These are phyloP conservation scores for Allomyces macrogynus DNA, from an alignment of 192 early-diverging fungal genomes.

Conservation along the genomic window DNA sequence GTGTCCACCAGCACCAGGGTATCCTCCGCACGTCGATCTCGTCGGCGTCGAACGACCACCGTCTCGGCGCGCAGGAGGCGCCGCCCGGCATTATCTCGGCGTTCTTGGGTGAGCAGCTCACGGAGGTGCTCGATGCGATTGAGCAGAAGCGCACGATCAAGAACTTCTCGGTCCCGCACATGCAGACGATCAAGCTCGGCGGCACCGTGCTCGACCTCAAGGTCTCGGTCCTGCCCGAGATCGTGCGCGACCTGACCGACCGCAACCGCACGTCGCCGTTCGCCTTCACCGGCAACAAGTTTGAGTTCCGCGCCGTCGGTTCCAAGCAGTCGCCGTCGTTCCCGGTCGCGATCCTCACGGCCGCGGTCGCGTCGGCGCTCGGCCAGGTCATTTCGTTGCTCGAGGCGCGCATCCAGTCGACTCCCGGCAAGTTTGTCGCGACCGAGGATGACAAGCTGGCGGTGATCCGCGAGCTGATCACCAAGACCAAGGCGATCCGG, in stretches of 20 bases:
- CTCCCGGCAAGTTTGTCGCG: slow-evolving; percentile 33
- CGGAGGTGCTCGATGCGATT: slow-evolving; percentile 80
- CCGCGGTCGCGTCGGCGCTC: slow-evolving; percentile 70
- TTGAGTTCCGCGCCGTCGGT: slow-evolving; percentile 98
- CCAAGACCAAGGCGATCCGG: slow-evolving; percentile 56
- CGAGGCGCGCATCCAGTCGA: slow-evolving; percentile 31
- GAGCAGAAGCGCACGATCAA: slow-evolving; percentile 72
- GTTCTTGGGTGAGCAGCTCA: slow-evolving; percentile 93
- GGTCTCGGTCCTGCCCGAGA: slow-evolving; percentile 74
- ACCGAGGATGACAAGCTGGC: slow-evolving; percentile 70
- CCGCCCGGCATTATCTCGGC: slow-evolving; percentile 93
- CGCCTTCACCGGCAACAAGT: slow-evolving; percentile 99
- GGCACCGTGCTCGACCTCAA: slow-evolving; percentile 90
- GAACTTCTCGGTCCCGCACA: slow-evolving; percentile 70
- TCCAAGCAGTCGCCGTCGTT: slow-evolving; percentile 95
- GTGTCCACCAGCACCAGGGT: slow-evolving; percentile 75
- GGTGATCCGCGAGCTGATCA: slow-evolving; percentile 74
- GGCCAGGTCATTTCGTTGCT: slow-evolving; percentile 50
- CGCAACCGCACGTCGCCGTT: slow-evolving; percentile 99
- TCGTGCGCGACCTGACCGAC: slow-evolving; percentile 91
- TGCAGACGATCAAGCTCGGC: slow-evolving; percentile 80
- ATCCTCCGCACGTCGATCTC: slow-evolving; percentile 81
- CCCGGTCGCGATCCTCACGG: slow-evolving; percentile 83
- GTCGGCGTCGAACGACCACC: slow-evolving; percentile 91
- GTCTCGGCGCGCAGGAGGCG: slow-evolving; percentile 94